Conservation (phyloP, 106 monocot species). For the Dioscorea alata region DNA sequence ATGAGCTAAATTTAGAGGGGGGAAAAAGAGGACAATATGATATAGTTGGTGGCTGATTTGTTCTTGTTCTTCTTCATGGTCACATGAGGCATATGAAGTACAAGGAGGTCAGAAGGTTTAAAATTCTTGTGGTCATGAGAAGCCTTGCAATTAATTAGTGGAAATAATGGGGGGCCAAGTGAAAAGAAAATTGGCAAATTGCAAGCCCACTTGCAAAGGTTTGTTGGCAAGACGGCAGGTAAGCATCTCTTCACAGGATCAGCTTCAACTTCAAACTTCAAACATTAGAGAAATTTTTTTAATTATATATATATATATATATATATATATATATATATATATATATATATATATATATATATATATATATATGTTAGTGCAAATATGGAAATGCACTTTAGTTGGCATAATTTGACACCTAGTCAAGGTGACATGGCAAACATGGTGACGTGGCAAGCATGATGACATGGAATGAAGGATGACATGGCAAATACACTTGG, state of each 20-base stretch:
- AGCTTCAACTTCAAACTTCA: neutral
- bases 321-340: too few relatives aligned
- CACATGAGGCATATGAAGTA: neutral
- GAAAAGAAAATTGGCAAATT: slow-evolving; percentile 1
- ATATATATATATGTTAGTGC: too few relatives aligned
- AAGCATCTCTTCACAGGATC: neutral
- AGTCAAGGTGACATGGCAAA: too few relatives aligned
- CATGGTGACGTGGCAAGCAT: too few relatives aligned
- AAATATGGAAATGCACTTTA: too few relatives aligned
- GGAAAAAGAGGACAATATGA: neutral
- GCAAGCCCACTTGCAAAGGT: slow-evolving; percentile 1
- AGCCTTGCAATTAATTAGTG: neutral
- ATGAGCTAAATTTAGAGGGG: neutral
- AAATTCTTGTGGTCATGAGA: neutral
- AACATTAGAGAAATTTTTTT: too few relatives aligned
- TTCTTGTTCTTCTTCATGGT: neutral
- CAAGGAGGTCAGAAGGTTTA: too few relatives aligned
- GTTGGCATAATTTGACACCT: too few relatives aligned
- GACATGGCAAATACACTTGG: too few relatives aligned
- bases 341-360: too few relatives aligned
- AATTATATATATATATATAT: neutral
- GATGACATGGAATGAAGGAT: too few relatives aligned
- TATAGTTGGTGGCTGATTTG: neutral
- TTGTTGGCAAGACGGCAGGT: neutral
- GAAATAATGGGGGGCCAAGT: too few relatives aligned